phyloP scores from a whole-genome alignment of 192 early-diverging fungal genomes.

The Coemansia sp. region DNA sequence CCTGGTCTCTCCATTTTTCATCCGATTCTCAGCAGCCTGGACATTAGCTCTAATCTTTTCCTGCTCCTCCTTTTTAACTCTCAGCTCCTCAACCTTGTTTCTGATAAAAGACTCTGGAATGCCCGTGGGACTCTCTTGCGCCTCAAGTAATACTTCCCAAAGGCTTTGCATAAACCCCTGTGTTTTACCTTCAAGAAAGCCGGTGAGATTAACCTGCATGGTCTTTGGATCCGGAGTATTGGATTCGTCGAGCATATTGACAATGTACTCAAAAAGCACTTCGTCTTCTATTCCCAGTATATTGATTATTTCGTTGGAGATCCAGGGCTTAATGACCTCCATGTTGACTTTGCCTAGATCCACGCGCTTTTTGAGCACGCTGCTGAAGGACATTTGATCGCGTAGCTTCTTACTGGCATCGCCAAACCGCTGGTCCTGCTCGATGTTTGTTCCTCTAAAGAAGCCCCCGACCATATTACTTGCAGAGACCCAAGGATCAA shows the following conservation, averaged over 20 bases:
- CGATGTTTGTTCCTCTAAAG: slow-evolving; percentile 37
- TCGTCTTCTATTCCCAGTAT: slow-evolving; percentile 93
- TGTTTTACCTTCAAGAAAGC: slow-evolving; percentile 85
- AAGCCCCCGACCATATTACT: slow-evolving; percentile 32
- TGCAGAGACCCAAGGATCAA: not conserved
- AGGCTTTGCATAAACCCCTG: slow-evolving; percentile 78
- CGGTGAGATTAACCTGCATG: slow-evolving; percentile 94
- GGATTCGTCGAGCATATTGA: slow-evolving; percentile 72
- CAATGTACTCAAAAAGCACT: slow-evolving; percentile 82
- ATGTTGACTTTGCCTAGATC: slow-evolving; percentile 88
- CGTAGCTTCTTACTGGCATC: slow-evolving; percentile 31
- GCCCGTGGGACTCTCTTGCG: slow-evolving; percentile 74
- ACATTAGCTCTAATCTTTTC: slow-evolving; percentile 18
- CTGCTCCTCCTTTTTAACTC: slow-evolving; percentile 34
- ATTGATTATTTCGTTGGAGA: slow-evolving; percentile 64
- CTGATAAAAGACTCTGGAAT: slow-evolving; percentile 85
- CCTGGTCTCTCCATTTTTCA: not conserved
- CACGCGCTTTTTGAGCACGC: slow-evolving; percentile 25
- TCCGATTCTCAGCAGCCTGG: slow-evolving; percentile 6
- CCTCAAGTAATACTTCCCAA: slow-evolving; percentile 88
- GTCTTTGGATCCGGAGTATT: slow-evolving; percentile 77
- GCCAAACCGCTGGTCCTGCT: slow-evolving; percentile 48
- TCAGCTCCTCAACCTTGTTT: slow-evolving; percentile 79
- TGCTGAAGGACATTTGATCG: slow-evolving; percentile 19
- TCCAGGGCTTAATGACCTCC: slow-evolving; percentile 85